Percentiles rank a stretch among this genome's conserved stretches.
Evolutionary conservation across 164 flowering plant species (phyloP).

Genomic region (Aristolochia fimbriata): DNA sequence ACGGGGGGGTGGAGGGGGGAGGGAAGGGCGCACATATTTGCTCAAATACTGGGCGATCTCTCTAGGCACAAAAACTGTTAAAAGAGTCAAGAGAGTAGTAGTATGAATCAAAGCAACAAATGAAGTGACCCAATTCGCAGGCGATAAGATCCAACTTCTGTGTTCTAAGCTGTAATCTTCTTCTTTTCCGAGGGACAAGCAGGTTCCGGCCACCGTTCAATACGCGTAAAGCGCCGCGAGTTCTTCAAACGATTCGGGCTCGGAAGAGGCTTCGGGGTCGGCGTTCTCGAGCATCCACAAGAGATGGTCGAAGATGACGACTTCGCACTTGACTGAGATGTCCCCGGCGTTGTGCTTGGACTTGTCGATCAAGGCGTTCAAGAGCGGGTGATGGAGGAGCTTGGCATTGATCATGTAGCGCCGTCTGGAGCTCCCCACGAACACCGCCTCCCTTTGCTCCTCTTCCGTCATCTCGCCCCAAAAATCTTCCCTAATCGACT

Average conservation of each 20-base stretch:
- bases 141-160: no score
- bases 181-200: no score
- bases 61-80: no score
- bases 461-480: constrained; percentile 17
- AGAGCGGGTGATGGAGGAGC: constrained; percentile 49
- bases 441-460: constrained; percentile 16
- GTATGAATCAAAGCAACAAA: no score
- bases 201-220: constrained; percentile 5
- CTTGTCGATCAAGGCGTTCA: constrained; percentile 50
- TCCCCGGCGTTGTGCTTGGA: constrained; percentile 20
- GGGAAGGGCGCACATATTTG: no score
- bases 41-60: no score
- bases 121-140: no score
- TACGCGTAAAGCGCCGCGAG: constrained; percentile 50
- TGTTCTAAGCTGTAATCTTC: no score
- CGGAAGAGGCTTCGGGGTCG: constrained; percentile 33
- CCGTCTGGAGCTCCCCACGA: constrained; percentile 54
- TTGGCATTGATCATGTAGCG: constrained; percentile 47
- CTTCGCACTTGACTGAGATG: constrained; percentile 52
- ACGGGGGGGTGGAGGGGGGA: no score
- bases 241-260: constrained; percentile 60
- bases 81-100: no score
- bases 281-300: constrained; percentile 79
- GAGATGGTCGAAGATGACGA: constrained; percentile 76
- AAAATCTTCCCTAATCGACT: constrained; percentile 28